A percentile compares a stretch with the other conserved stretches of the same genome.
phyloP scores from a whole-genome alignment of 75 land plant genomes.

The Pinus tabuliformis region DNA sequence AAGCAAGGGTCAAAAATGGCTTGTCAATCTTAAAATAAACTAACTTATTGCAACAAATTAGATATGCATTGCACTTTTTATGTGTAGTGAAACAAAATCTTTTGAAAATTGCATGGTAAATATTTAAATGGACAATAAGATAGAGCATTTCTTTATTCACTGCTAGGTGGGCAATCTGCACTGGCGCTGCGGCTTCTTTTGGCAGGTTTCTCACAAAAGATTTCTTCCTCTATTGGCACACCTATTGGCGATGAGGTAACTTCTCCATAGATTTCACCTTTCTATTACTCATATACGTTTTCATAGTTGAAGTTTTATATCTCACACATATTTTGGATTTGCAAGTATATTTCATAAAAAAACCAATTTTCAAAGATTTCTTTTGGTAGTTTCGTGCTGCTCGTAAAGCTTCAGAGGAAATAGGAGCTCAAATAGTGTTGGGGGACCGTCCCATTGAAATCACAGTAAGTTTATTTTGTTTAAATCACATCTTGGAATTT shows the following conservation, averaged over 20 bases:
- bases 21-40: no score
- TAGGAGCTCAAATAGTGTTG: conserved; percentile 90
- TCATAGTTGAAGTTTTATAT: background rate
- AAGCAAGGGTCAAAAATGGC: no score
- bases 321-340: background rate
- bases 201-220: conserved; percentile 70
- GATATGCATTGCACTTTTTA: no score
- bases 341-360: background rate
- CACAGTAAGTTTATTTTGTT: conserved; percentile 51
- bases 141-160: background rate
- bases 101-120: background rate
- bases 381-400: conserved; percentile 78
- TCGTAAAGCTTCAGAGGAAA: conserved; percentile 65
- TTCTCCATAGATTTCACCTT: background rate
- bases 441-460: conserved; percentile 96
- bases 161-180: conserved; percentile 82
- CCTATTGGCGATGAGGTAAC: conserved; percentile 89
- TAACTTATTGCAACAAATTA: no score
- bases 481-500: background rate
- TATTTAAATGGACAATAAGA: background rate
- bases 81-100: no score
- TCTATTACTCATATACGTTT: background rate
- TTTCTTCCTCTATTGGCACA: conserved; percentile 60
- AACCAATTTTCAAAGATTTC: background rate
- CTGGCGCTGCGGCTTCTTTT: conserved; percentile 69